A percentile compares a stretch with the other conserved stretches of the same genome.
These are phyloP conservation scores for Dissophora ornata DNA, from an alignment of 192 early-diverging fungal genomes.

Conservation along the genomic window DNA sequence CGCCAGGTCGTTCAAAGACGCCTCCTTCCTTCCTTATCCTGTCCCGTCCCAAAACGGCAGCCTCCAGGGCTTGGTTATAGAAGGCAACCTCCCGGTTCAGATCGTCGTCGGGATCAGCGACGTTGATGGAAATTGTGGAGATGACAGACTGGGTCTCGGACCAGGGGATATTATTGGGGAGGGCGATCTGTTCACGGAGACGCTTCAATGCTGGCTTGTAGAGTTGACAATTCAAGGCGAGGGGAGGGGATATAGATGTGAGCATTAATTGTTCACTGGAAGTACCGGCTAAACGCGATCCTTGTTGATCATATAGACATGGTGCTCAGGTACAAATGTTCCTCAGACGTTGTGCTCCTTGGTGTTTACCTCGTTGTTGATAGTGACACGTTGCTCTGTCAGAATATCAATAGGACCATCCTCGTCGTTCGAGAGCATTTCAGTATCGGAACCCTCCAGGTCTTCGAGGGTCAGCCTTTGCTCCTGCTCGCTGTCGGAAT, in stretches of 20 bases:
- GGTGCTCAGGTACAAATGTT: no score
- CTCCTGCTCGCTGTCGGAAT: constrained; percentile 52
- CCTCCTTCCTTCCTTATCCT: constrained; percentile 71
- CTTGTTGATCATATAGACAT: no score
- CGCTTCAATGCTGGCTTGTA: constrained; percentile 72
- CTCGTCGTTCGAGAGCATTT: constrained; percentile 43
- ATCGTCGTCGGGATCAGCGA: constrained; percentile 84
- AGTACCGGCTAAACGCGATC: no score
- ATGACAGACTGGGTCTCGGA: constrained; percentile 76
- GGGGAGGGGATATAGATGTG: no score
- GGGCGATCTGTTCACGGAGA: constrained; percentile 68
- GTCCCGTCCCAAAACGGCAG: constrained; percentile 74
- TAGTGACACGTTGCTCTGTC: constrained; percentile 33
- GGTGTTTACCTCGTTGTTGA: constrained; percentile 65
- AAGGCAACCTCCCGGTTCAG: constrained; percentile 94
- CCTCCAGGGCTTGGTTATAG: constrained; percentile 90
- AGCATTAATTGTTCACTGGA: no score
- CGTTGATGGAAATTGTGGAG: constrained; percentile 60
- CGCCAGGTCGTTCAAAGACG: constrained; percentile 86
- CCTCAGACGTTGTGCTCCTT: constrained; percentile 74
- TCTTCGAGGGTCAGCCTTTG: constrained; percentile 43
- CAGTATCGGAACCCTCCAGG: constrained; percentile 44
- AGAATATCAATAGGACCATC: constrained; percentile 44
- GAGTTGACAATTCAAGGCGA: constrained; percentile 91
- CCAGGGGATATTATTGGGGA: constrained; percentile 69